Percentiles rank a stretch among this genome's conserved stretches.
Conservation (phyloP, 225 moss, liverwort and hornwort species). For the Sphagnum tenellum region DNA sequence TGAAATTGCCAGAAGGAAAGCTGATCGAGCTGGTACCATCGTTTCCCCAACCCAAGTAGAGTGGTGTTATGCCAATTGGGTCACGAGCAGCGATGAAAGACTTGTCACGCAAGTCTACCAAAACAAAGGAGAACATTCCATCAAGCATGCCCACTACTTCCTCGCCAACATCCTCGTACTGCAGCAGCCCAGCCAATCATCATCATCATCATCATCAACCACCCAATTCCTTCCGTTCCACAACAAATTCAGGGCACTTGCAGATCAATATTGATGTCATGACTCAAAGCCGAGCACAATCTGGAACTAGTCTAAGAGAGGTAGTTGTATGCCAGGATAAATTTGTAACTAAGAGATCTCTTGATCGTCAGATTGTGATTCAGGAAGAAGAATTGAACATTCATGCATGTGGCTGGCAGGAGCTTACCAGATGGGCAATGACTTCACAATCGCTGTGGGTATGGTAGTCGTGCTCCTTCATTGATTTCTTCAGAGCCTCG, state of each 20-base stretch:
- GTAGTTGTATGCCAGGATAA: no score
- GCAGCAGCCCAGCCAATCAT: background rate
- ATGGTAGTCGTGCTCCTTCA: slow-evolving; percentile 40
- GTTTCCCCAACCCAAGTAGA: slow-evolving; percentile 73
- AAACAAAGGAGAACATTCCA: slow-evolving; percentile 84
- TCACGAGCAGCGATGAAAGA: slow-evolving; percentile 81
- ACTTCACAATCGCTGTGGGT: slow-evolving; percentile 84
- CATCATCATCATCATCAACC: background rate
- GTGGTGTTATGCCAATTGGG: slow-evolving; percentile 77
- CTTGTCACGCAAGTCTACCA: slow-evolving; percentile 81
- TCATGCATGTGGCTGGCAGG: no score
- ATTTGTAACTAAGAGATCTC: no score
- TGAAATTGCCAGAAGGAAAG: no score
- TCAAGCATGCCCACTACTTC: slow-evolving; percentile 64
- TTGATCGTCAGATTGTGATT: no score
- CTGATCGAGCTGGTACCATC: slow-evolving; percentile 27
- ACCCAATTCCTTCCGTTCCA: background rate
- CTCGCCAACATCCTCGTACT: slow-evolving; percentile 83
- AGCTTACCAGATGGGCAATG: slow-evolving; percentile 71
- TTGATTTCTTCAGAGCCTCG: slow-evolving; percentile 42
- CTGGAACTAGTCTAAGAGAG: no score
- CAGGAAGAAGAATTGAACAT: no score
- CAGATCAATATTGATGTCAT: no score
- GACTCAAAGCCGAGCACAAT: no score
- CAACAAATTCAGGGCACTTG: no score